These are phyloP conservation scores for Fusarium drepaniforme DNA, from an alignment of 2,329 filamentous ascomycete genomes.

Conservation along the genomic window DNA sequence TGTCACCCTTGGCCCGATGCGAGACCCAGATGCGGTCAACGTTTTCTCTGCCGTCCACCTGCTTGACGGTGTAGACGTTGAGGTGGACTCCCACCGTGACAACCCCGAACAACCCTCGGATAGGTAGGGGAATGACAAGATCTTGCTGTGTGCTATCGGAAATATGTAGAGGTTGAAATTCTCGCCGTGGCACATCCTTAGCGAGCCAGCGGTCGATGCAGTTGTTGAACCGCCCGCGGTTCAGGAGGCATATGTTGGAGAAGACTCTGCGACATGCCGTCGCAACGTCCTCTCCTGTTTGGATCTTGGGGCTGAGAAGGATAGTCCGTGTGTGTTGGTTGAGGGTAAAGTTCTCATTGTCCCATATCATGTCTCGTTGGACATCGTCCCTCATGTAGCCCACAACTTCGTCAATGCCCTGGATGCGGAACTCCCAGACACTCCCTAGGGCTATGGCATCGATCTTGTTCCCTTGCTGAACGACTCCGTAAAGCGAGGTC, in stretches of 20 bases:
- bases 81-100: constrained; percentile 53
- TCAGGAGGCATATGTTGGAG: constrained; percentile 41
- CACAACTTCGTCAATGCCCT: constrained; percentile 33
- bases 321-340: constrained; percentile 27
- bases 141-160: constrained; percentile 32
- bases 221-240: constrained; percentile 41
- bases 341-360: constrained; percentile 16
- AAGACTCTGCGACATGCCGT: constrained; percentile 33
- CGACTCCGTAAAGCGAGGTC: constrained; percentile 29
- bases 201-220: constrained; percentile 44
- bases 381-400: constrained; percentile 33
- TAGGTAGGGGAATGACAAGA: constrained; percentile 48
- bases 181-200: constrained; percentile 26
- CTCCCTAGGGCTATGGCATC: constrained; percentile 1
- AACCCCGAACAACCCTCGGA: constrained; percentile 51
- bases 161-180: constrained; percentile 47
- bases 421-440: constrained; percentile 34
- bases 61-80: constrained; percentile 49
- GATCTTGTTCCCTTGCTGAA: constrained; percentile 38
- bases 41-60: constrained; percentile 34
- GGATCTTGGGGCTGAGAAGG: constrained; percentile 39
- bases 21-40: constrained; percentile 51
- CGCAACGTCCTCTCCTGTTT: constrained; percentile 18
- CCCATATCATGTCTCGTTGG: constrained; percentile 29
- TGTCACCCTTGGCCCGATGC: constrained; percentile 42